Percentiles rank a stretch among this genome's conserved stretches.
phyloP scores from a whole-genome alignment of 2,329 filamentous ascomycete species.

The Coniochaeta ligniaria region DNA sequence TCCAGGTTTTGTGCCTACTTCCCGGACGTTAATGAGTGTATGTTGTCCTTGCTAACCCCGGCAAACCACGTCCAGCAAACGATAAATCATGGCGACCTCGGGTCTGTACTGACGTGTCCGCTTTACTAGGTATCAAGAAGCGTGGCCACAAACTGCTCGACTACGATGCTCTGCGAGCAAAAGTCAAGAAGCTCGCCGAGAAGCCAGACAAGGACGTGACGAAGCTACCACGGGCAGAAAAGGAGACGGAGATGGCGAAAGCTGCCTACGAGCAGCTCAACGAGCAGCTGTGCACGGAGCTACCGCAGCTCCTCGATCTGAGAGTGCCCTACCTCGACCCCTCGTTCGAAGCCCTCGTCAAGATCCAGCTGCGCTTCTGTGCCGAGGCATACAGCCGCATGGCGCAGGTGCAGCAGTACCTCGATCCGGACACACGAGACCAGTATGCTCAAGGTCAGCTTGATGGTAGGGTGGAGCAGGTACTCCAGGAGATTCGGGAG shows the following conservation, averaged over 20 bases:
- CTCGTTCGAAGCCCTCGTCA: slow-evolving; percentile 94
- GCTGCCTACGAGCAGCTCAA: slow-evolving; percentile 94
- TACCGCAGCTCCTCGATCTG: slow-evolving; percentile 93
- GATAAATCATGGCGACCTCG: neutral
- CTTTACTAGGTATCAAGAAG: slow-evolving; percentile 76
- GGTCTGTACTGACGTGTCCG: slow-evolving; percentile 6
- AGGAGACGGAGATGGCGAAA: slow-evolving; percentile 92
- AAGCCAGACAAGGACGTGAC: slow-evolving; percentile 98
- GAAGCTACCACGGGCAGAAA: slow-evolving; percentile 91
- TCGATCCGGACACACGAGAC: slow-evolving; percentile 91
- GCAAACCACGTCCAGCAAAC: neutral
- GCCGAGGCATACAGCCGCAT: slow-evolving; percentile 96
- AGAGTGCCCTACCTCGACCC: slow-evolving; percentile 96
- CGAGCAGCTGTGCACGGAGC: slow-evolving; percentile 85
- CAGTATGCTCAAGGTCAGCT: slow-evolving; percentile 92
- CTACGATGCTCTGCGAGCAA: slow-evolving; percentile 91
- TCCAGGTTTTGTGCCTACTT: slow-evolving; percentile 96
- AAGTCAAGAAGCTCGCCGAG: slow-evolving; percentile 94
- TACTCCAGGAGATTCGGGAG: slow-evolving; percentile 93
- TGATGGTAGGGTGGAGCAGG: slow-evolving; percentile 87
- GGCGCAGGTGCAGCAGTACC: slow-evolving; percentile 98
- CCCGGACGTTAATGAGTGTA: slow-evolving; percentile 96
- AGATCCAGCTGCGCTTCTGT: slow-evolving; percentile 96
- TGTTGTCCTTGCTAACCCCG: slow-evolving; percentile 15
- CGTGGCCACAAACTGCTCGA: slow-evolving; percentile 97